Evolutionary conservation across 148 eudicot genomes (phyloP).

Genomic region (Chenopodium album): DNA sequence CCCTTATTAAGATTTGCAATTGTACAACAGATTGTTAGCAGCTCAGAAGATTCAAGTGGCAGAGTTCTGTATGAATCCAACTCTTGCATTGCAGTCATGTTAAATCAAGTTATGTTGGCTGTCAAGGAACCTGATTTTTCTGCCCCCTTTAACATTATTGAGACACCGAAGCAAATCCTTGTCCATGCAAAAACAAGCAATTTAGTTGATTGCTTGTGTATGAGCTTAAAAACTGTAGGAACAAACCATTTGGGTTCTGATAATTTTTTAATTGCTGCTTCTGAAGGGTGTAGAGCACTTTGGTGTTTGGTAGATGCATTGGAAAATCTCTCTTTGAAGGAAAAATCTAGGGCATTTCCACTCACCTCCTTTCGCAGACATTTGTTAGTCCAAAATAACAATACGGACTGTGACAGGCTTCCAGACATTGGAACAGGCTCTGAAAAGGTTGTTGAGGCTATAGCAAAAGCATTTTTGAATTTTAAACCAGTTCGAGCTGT

Average conservation of each 20-base stretch:
- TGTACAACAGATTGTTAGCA: constrained; percentile 49
- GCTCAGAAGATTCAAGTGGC: constrained; percentile 63
- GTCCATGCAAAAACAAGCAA: constrained; percentile 69
- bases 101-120: constrained; percentile 59
- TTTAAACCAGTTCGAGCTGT: constrained; percentile 71
- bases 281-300: constrained; percentile 77
- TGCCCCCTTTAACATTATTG: constrained; percentile 26
- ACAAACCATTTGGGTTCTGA: constrained; percentile 72
- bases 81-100: constrained; percentile 63
- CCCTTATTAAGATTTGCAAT: no score
- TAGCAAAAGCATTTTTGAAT: constrained; percentile 59
- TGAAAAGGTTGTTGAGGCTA: constrained; percentile 48
- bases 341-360: constrained; percentile 53
- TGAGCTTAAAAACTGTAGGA: constrained; percentile 64
- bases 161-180: constrained; percentile 53
- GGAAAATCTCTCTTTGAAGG: constrained; percentile 44
- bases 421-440: constrained; percentile 46
- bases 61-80: constrained; percentile 68
- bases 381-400: constrained; percentile 50
- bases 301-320: constrained; percentile 74
- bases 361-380: constrained; percentile 50
- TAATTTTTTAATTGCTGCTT: constrained; percentile 72
- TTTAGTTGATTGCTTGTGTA: constrained; percentile 54
- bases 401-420: constrained; percentile 40
- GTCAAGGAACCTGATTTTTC: constrained; percentile 52